phyloP scores from a whole-genome alignment of 768 basidiomycete species.

The Lactarius indigo region DNA sequence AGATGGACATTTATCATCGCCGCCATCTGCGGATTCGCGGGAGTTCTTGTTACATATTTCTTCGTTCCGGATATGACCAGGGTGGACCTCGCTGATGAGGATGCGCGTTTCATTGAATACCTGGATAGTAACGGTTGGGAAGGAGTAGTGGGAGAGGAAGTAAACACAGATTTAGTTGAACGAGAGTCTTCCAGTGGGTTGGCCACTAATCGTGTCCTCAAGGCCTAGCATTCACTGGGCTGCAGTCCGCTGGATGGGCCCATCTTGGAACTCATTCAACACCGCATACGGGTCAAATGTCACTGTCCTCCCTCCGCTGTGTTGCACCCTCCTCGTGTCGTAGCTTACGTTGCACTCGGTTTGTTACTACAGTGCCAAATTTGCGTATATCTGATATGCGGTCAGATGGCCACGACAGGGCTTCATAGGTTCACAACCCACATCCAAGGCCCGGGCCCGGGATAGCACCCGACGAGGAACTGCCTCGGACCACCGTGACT shows the following conservation, averaged over 20 bases:
- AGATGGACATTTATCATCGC: constrained; percentile 68
- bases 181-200: background rate
- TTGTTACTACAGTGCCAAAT: background rate
- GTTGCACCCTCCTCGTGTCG: background rate
- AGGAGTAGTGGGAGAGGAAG: constrained; percentile 58
- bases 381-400: background rate
- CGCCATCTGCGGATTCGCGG: constrained; percentile 59
- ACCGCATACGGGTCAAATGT: background rate
- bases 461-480: background rate
- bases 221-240: background rate
- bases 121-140: constrained; percentile 62
- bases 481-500: too few relatives aligned
- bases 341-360: background rate
- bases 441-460: background rate
- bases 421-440: background rate
- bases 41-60: constrained; percentile 65
- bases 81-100: constrained; percentile 63
- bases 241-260: too few relatives aligned
- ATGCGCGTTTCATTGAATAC: constrained; percentile 57
- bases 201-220: too few relatives aligned
- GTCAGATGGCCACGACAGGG: background rate
- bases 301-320: constrained; percentile 12
- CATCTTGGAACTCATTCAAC: too few relatives aligned
- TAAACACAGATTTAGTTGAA: constrained; percentile 30
- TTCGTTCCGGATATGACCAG: constrained; percentile 67